Evolutionary conservation across 202 grass and related monocot species (phyloP), one percentile per base, ranked within the genome.

Genomic region (Saccharum hybrid): DNA sequence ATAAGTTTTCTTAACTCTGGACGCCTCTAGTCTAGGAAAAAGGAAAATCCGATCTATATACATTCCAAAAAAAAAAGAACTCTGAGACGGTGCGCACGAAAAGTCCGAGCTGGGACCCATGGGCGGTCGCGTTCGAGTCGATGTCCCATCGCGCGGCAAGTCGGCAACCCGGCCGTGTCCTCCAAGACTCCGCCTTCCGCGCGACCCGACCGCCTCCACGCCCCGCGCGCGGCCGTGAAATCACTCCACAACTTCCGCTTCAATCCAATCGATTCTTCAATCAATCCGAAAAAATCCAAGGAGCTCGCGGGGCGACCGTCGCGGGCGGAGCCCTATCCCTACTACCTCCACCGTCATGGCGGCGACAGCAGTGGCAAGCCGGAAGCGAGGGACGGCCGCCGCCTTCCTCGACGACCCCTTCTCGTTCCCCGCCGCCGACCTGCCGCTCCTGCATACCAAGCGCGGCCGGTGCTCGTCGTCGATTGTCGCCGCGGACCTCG

Each of bases 401-500:
- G 13, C 59, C n/a, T 49, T 78, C 72, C 48, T 74, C 54, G 81
- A 63, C 12, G 88, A 82, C 38, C 66, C 78, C 37, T 61, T 78
- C 34, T n/a, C 13, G 10, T n/a, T 74, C 52, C 33, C 34, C 19
- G 37, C 7, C 18, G 37, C 6, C 16, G 77, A 80, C 59, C 72
- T 33, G 66, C 38, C 67, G 30, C 21, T 5, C 57, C 21, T 8
- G 8, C 56, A 23, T 0, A 1, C 73, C 2, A 90, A 90, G 83
- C 83, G 88, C 21, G 83, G 83, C 6, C 74, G 88, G 49, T 83
- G 83, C 74, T 34, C 74, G 74, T 6, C 74, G 74, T 46, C 81
- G 3, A 38, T 74, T 3, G 71, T 30, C 0, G 48, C 45, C 66
- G 66, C 83, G 1, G 88, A 79, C 13, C 68, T 90, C 8, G 88